A percentile compares a stretch with the other conserved stretches of the same genome.
Conservation (phyloP, 257 asterid genomes). For the Salvia rosmarinus region DNA sequence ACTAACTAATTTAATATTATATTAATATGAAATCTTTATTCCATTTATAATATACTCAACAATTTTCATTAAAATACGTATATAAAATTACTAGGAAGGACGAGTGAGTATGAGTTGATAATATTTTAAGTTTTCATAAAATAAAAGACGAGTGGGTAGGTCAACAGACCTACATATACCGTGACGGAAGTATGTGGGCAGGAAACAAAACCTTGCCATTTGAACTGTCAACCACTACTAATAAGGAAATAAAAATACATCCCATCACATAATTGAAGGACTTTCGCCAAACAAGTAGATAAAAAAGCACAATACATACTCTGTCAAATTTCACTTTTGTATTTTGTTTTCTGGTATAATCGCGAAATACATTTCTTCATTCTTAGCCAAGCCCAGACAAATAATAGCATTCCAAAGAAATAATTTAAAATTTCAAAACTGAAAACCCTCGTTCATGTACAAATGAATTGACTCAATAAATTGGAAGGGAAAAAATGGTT, state of each 20-base stretch:
- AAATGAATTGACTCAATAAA: constrained; percentile 38
- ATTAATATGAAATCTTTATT: too few relatives aligned
- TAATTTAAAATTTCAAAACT: background rate
- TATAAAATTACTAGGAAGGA: too few relatives aligned
- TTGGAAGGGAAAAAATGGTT: background rate
- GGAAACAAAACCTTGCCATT: constrained; percentile 17
- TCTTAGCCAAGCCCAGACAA: constrained; percentile 26
- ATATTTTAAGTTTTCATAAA: background rate
- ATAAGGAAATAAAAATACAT: background rate
- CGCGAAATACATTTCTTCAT: constrained; percentile 21
- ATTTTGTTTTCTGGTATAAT: too few relatives aligned
- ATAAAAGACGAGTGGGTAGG: background rate
- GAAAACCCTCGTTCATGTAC: constrained; percentile 39
- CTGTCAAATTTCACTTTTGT: background rate
- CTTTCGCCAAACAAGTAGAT: constrained; percentile 3
- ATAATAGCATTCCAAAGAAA: constrained; percentile 34
- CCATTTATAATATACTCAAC: too few relatives aligned
- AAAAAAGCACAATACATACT: background rate
- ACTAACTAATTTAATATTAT: too few relatives aligned
- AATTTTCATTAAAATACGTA: too few relatives aligned
- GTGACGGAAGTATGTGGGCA: background rate
- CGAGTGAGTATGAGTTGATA: too few relatives aligned
- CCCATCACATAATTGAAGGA: background rate
- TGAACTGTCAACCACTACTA: constrained; percentile 7
- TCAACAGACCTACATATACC: background rate